Evolutionary conservation across 352 stramenopile genomes (phyloP), one percentile per base, ranked within the genome.

Genomic region (Pythium volutum): DNA sequence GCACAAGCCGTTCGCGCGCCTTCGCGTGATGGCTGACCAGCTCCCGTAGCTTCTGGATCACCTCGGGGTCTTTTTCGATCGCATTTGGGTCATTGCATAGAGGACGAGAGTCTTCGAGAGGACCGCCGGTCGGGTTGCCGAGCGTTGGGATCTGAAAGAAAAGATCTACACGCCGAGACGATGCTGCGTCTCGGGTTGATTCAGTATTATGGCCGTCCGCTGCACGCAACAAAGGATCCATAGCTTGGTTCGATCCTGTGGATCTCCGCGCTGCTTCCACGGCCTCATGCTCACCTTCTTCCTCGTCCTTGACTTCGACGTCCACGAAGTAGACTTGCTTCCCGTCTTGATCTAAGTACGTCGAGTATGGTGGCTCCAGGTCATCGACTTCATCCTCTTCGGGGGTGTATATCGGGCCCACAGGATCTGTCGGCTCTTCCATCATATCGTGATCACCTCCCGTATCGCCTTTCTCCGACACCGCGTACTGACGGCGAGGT

Each of bases 41-140:
- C 10, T 60, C 53, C n/a, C 71, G 71, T 9, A 89, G 62, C 26
- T 87, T 75, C 0, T 50, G 43, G 43, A 89, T 78, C n/a, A 84
- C 67, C 23, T 81, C 58, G 0, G 77, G 76, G 18, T 87, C 76
- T 8, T 60, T 64, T 9, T 70, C 55, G n/a, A 71, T 73, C 23
- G 67, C 51, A 45, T 55, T 34, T 36, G 31, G 8, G 8, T 11
- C 9, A 10, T 33, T 33, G 1, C 29, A 33, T 29, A 12, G 18
- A 42, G 7, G 8, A 62, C 47, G 8, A 39, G 2, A 4, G 3
- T 25, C n/a, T 11, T 51, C 9, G n/a, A 45, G 18, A 1, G 26
- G 25, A 1, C 26, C 39, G 14, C 27, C 50, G 2, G 8, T 39
- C 26, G 36, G 38, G 16, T 48, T 38, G 1, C 53, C 14, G 5